Base-by-base conservation (phyloP, 805 yeast species). In the Wilhelminamyces savonicus region DNA sequence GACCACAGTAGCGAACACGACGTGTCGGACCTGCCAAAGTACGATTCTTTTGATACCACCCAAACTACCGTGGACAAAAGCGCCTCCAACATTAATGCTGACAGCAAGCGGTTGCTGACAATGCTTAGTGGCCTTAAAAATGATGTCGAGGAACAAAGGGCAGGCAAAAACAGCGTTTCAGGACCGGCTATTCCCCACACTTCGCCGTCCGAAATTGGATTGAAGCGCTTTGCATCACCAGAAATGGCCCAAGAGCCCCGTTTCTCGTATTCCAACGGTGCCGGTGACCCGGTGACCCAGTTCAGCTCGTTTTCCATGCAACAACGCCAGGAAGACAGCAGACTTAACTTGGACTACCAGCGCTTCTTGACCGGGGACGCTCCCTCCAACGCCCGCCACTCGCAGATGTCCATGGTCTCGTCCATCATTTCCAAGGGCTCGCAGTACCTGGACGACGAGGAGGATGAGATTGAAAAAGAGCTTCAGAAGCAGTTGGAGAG, bases 381-480 rank as follows among this genome's bases (percentile, higher is more conserved):
- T 2, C 28, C 32, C 7, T 17, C 27, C 13, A 30, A 19, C 12
- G 18, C 21, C 13, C 10, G 66, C 32, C 36, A 49, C 25, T 57
- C 66, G 31, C 66, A 56, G 25, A 34, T 60, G 16, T 62, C 69
- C 8, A 64, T 60, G 50, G 60, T 62, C 9, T 61, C 68, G 32
- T 62, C 69, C 0, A 59, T 64, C 28, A 50, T 64, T 18, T 60
- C 66, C 5, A 62, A 59, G 35, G 62, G 49, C 13, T 49, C 52
- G 6, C 36, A 36, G 24, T 44, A 48, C 26, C 47, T 52, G 4
- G 41, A 37, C 8, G 37, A 43, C 21, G 41, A 40, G 4, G 62
- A 58, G 9, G 57, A 44, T 12, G 66, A 55, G 24, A 52, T 55
- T 4, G 66, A 61, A 22, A 34, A 40, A 25, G 69, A 62, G 31